Conservation (phyloP, 306 rosid genomes). For the Pterocarpus santalinus region DNA sequence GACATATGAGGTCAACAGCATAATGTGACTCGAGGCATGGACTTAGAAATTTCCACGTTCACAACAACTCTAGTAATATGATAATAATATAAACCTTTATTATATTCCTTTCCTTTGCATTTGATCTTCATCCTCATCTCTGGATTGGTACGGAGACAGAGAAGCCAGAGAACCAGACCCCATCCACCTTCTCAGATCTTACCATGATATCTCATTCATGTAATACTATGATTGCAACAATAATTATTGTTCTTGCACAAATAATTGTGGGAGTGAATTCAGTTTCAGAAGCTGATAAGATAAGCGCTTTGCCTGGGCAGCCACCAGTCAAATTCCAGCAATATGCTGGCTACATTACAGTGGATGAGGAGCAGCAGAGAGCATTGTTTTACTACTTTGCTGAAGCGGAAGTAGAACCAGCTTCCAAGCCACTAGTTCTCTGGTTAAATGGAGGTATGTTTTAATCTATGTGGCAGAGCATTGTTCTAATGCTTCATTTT, state of each 20-base stretch:
- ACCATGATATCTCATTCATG: constrained; percentile 50
- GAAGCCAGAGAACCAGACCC: neutral
- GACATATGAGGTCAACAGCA: neutral
- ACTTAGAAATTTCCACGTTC: constrained; percentile 14
- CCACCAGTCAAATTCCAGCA: constrained; percentile 80
- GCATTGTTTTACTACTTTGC: constrained; percentile 85
- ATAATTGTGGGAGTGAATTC: constrained; percentile 45
- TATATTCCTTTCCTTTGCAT: constrained; percentile 28
- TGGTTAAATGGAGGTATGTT: constrained; percentile 82
- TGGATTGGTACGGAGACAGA: constrained; percentile 4
- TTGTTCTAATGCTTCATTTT: neutral
- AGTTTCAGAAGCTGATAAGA: constrained; percentile 56
- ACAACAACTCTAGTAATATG: neutral
- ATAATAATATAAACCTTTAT: neutral
- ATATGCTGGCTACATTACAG: constrained; percentile 79
- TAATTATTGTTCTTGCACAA: constrained; percentile 38
- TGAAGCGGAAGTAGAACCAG: constrained; percentile 76
- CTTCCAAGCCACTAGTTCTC: constrained; percentile 90
- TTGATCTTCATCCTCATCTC: constrained; percentile 4
- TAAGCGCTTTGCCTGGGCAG: constrained; percentile 76
- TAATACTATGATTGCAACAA: constrained; percentile 46
- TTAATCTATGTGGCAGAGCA: neutral
- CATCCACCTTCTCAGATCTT: constrained; percentile 37
- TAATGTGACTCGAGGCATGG: neutral
- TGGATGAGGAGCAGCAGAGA: constrained; percentile 66